A percentile compares a stretch with the other conserved stretches of the same genome.
phyloP scores from a whole-genome alignment of 2,329 filamentous ascomycete genomes.

The Chrysoporthe cubensis region DNA sequence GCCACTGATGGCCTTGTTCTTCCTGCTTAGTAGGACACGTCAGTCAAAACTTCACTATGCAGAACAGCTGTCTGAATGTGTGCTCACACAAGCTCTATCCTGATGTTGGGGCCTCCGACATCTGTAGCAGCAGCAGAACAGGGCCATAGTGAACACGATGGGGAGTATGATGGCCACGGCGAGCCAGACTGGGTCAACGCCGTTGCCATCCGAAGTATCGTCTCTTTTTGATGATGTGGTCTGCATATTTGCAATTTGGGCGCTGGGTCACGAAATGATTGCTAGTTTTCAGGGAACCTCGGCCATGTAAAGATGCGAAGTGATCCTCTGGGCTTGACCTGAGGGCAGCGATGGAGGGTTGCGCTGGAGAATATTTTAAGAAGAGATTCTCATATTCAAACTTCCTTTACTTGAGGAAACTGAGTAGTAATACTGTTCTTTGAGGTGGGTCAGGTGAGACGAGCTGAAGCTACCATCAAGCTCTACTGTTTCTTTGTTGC shows the following conservation, averaged over 20 bases:
- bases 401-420: neutral
- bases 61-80: neutral
- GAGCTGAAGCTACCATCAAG: neutral
- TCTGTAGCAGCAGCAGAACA: constrained; percentile 20
- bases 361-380: too few relatives aligned
- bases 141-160: neutral
- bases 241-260: neutral
- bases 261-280: neutral
- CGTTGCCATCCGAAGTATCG: constrained; percentile 2
- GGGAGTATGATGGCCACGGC: constrained; percentile 21
- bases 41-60: neutral
- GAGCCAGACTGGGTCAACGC: constrained; percentile 23
- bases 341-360: neutral
- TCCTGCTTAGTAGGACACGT: neutral
- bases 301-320: neutral
- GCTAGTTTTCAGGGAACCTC: neutral
- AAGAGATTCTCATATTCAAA: neutral
- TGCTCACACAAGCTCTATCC: neutral
- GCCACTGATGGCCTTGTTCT: neutral
- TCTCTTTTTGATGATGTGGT: constrained; percentile 11
- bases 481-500: neutral
- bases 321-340: too few relatives aligned
- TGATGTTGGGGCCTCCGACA: neutral
- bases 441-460: neutral
- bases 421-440: neutral